Base-by-base conservation (phyloP, 2,329 filamentous ascomycete species). In the Stylonectria norvegica region DNA sequence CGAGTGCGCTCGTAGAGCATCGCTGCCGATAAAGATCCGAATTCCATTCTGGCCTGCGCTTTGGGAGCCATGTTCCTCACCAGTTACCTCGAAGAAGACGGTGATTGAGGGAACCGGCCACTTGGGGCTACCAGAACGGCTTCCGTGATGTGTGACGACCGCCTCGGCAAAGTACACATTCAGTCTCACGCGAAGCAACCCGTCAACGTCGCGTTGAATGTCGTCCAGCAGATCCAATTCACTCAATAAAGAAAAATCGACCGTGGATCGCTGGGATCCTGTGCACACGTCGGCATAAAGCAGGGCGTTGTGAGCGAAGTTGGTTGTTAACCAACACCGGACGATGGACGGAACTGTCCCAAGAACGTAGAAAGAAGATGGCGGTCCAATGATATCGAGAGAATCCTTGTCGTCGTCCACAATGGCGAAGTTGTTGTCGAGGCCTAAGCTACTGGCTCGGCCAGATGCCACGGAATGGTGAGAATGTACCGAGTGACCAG, bases 271-370 rank as follows among this genome's bases (percentile, higher is more conserved):
- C 62, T 90, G 89, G 5, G 93, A 95, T 2, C 91, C 93, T 2
- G 88, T 91, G 64, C 93, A 97, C 3, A 97, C 75, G 22, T 89
- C 90, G 23, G 90, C 93, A 60, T 97, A 97, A 5, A 96, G 73
- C 12, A 97, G 76, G 8, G 89, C 85, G 50, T 86, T 83, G 60
- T 95, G 91, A 11, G 89, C 91, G 66, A 95, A 97, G 56, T 88
- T 84, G 23, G 83, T 85, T 18, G 87, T 91, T 53, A 97, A 73
- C 90, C 93, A 97, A 69, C 93, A 98, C 46, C 93, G 85, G 42
- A 97, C 87, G 51, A 98, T 95, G 20, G 89, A 88, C 5, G 93
- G 93, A 5, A 95, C 89, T 5, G 90, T 85, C 10, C 91, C 89
- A 12, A 96, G 73, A 37, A 95, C 78, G 60, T 89, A 89, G 43